These are phyloP conservation scores for Chrysosporium queenslandicum DNA, from an alignment of 2,329 filamentous ascomycete species.

Conservation along the genomic window DNA sequence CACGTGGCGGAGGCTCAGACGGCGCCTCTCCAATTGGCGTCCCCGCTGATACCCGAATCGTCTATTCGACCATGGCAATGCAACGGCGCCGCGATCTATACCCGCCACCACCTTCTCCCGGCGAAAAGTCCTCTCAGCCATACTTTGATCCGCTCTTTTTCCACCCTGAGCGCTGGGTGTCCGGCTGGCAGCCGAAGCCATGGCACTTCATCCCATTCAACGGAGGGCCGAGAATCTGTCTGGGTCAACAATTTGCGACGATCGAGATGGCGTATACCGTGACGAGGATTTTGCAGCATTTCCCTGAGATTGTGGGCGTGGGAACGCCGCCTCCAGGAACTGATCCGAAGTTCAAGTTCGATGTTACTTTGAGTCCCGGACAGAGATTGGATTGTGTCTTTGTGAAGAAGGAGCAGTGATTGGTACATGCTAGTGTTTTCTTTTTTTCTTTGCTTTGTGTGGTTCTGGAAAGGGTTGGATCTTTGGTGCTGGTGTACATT, in stretches of 20 bases:
- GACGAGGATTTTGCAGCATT: slow-evolving; percentile 36
- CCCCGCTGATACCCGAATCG: slow-evolving; percentile 39
- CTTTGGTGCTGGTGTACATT: no score
- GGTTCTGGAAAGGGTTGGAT: no score
- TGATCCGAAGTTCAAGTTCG: slow-evolving; percentile 30
- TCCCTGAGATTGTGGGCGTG: slow-evolving; percentile 29
- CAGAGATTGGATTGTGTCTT: slow-evolving; percentile 34
- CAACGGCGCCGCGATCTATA: slow-evolving; percentile 44
- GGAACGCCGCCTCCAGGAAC: slow-evolving; percentile 25
- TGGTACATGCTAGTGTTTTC: not conserved
- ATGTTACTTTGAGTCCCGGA: slow-evolving; percentile 33
- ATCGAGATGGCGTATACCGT: slow-evolving; percentile 48
- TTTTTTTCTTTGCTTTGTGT: not conserved
- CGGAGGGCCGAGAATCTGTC: slow-evolving; percentile 45
- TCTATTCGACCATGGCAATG: slow-evolving; percentile 46
- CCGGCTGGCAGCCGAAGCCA: slow-evolving; percentile 42
- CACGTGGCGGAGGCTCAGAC: slow-evolving; percentile 49
- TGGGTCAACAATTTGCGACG: slow-evolving; percentile 51
- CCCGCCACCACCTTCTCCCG: slow-evolving; percentile 23
- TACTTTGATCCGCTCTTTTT: slow-evolving; percentile 37
- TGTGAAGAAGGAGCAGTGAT: slow-evolving; percentile 17
- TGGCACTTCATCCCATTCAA: slow-evolving; percentile 50
- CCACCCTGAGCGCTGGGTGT: slow-evolving; percentile 44
- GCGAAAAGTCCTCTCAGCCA: slow-evolving; percentile 23
- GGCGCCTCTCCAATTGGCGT: slow-evolving; percentile 38